Percentiles rank a stretch among this genome's conserved stretches.
Conservation (phyloP, 2,329 filamentous ascomycete species). For the Laburnicola sp. region DNA sequence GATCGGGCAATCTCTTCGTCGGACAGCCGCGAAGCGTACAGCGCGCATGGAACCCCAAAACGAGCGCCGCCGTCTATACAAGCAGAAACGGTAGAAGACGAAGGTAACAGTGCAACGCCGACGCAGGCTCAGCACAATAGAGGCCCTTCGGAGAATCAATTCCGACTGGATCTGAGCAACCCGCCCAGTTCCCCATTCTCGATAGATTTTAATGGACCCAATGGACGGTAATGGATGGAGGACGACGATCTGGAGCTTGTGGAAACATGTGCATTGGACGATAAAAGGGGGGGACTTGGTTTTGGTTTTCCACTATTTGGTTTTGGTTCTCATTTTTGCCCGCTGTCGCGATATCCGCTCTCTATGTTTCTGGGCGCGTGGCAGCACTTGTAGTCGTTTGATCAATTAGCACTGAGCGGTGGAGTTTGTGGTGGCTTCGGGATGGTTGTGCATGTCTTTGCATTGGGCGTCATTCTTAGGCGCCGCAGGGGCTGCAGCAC, state of each 20-base stretch:
- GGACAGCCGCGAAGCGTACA: conserved; percentile 35
- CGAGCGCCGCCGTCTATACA: conserved; percentile 31
- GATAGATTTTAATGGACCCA: conserved; percentile 38
- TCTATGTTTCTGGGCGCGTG: conserved; percentile 34
- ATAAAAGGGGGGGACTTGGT: conserved; percentile 24
- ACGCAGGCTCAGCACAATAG: conserved; percentile 41
- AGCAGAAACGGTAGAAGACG: conserved; percentile 29
- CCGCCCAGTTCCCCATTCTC: conserved; percentile 44
- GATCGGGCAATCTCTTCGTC: conserved; percentile 36
- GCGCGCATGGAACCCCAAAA: conserved; percentile 25
- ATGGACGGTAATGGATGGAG: conserved; percentile 15
- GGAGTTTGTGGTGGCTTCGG: conserved; percentile 36
- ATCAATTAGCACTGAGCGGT: conserved; percentile 33
- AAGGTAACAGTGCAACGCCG: conserved; percentile 37
- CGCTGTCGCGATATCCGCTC: conserved; percentile 42
- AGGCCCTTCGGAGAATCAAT: conserved; percentile 37
- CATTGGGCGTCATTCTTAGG: conserved; percentile 26
- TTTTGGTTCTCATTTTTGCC: conserved; percentile 31
- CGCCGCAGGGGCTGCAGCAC: background rate
- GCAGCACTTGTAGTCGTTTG: conserved; percentile 32
- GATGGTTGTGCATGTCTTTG: conserved; percentile 20
- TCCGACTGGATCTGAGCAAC: conserved; percentile 40
- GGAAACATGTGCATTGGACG: conserved; percentile 24
- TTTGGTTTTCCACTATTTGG: conserved; percentile 18
- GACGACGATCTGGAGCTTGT: background rate